Evolutionary conservation across 1,139 yeast species (phyloP).

Genomic region (Saccharomyces hybrid): DNA sequence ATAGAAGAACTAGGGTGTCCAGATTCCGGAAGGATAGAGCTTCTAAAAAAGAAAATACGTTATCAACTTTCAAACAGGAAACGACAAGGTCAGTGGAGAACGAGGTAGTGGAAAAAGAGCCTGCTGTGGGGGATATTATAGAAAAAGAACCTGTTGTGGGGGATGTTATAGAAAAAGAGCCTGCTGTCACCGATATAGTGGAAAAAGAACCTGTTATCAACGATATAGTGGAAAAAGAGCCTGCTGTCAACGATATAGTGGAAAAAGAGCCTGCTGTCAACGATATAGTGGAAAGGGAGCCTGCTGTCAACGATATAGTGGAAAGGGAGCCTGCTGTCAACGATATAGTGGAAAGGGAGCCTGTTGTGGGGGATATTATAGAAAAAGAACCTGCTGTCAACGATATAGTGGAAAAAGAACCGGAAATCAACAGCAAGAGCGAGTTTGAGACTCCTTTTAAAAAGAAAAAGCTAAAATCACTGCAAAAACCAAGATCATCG

Average conservation of each 20-base stretch:
- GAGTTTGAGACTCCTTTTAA: neutral
- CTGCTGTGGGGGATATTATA: neutral
- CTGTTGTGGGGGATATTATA: neutral
- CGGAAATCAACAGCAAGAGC: neutral
- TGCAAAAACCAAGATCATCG: neutral
- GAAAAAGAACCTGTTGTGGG: neutral
- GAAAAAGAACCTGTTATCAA: neutral
- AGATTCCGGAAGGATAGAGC: constrained; percentile 24
- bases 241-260: neutral
- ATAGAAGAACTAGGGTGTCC: constrained; percentile 21
- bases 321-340: neutral
- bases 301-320: neutral
- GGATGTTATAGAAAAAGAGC: neutral
- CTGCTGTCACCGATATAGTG: neutral
- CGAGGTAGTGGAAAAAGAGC: neutral
- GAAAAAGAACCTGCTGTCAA: neutral
- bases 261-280: neutral
- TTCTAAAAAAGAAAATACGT: neutral
- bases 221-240: neutral
- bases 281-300: neutral
- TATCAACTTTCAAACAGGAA: neutral
- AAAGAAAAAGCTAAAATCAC: neutral
- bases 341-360: neutral
- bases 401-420: neutral
- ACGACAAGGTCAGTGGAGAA: neutral